Conservation (phyloP, 2,329 filamentous ascomycete genomes). For the Pseudogymnoascus sp. region DNA sequence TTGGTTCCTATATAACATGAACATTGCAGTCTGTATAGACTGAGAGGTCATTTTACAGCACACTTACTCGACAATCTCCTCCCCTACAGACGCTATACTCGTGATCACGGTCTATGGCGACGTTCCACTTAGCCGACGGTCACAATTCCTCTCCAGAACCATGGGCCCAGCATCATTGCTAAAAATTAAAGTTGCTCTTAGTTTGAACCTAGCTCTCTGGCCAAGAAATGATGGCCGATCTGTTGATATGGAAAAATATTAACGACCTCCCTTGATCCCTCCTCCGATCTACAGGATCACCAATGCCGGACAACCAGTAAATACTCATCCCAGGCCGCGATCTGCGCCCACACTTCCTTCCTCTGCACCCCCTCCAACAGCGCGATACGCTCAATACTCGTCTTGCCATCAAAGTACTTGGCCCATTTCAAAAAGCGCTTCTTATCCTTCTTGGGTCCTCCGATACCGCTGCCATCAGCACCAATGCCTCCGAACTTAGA, state of each 20-base stretch:
- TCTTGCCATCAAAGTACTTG: slow-evolving; percentile 81
- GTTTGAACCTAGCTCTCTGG: neutral
- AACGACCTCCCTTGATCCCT: neutral
- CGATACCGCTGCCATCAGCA: neutral
- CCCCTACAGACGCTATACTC: neutral
- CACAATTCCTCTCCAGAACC: neutral
- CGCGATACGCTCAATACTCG: slow-evolving; percentile 78
- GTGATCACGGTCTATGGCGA: neutral
- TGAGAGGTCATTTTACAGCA: neutral
- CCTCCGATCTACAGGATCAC: slow-evolving; percentile 34
- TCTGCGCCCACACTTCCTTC: slow-evolving; percentile 66
- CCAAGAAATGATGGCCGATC: neutral
- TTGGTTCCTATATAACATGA: neutral
- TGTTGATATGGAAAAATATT: neutral
- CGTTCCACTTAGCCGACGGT: neutral
- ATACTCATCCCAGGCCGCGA: slow-evolving; percentile 61
- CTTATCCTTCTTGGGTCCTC: slow-evolving; percentile 42
- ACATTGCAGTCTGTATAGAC: neutral
- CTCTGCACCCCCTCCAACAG: slow-evolving; percentile 81
- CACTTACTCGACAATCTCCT: neutral
- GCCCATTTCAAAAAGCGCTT: slow-evolving; percentile 63
- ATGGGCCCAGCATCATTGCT: neutral
- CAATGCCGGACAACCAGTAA: slow-evolving; percentile 63
- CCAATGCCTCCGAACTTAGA: neutral
- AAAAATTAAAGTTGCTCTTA: neutral